phyloP scores from a whole-genome alignment of 306 rosid species.

The Myrica gale region DNA sequence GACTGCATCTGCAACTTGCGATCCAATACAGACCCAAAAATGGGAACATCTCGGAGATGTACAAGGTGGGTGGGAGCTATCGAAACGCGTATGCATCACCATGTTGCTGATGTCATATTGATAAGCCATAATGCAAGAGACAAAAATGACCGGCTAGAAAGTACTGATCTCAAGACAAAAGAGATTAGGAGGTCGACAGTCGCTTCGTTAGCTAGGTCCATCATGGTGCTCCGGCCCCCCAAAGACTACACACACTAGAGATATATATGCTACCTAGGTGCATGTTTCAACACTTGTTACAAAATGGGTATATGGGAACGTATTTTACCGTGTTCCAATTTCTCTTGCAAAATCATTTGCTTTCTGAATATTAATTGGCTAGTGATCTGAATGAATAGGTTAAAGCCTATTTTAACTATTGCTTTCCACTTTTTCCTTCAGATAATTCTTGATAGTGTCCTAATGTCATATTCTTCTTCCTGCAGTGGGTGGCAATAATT shows the following conservation, averaged over 20 bases:
- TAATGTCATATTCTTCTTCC: background rate
- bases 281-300: background rate
- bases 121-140: background rate
- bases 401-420: background rate
- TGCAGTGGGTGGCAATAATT: too few species aligned
- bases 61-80: background rate
- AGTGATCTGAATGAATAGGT: background rate
- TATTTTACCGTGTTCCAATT: background rate
- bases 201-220: too few species aligned
- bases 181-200: background rate
- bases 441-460: background rate
- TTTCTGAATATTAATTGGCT: background rate
- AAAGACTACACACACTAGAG: background rate
- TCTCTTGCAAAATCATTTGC: background rate
- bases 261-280: background rate
- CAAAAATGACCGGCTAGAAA: background rate
- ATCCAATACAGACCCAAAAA: background rate
- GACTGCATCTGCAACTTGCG: too few species aligned
- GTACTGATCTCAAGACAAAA: background rate
- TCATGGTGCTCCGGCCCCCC: background rate
- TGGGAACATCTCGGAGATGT: background rate
- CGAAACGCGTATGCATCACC: background rate
- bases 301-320: background rate
- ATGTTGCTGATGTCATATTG: background rate
- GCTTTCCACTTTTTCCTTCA: background rate